Evolutionary conservation across 805 yeast species (phyloP), one percentile per base, ranked within the genome.

Genomic region (Yamadazyma akitaensis): DNA sequence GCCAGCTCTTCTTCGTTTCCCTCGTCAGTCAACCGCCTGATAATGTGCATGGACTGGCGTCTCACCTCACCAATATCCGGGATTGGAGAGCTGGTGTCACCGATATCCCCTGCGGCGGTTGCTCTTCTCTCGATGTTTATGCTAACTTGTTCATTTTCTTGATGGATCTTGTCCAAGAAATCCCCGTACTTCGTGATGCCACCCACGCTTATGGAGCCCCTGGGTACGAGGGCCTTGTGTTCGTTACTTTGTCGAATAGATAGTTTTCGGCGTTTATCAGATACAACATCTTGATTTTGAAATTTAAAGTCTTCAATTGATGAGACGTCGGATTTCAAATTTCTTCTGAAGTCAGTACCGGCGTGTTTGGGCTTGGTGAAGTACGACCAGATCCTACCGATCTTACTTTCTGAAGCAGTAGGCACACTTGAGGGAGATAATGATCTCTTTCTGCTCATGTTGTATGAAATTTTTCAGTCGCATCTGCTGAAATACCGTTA

Each of bases 221-320:
- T 56, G 11, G 73, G 73, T 3, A 59, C 53, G 26, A 32, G 46
- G 13, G 34, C 48, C 28, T 33, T 42, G 17, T 42, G 30, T n/a
- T 37, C 42, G 24, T 43, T 37, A n/a, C 44, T 32, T 19, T 48
- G 52, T 13, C 54, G 57, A n/a, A 59, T 46, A 3, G 69, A 65
- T 35, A 66, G 46, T 37, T 62, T 51, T 35, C 60, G 58, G 47
- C 62, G 64, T 50, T 65, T 65, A 31, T 47, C 53, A 1, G 69
- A 62, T 11, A 51, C 32, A 4, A 59, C 43, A 46, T 53, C 50
- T 17, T 36, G 21, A 21, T 28, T 36, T 13, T 28, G n/a, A 13
- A 28, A 28, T 11, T 28, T 13, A 11, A 28, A 28, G 4, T 11
- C n/a, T 28, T 28, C 32, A 28, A 28, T 28, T 28, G 32, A 28